Conservation (phyloP, 2,329 filamentous ascomycete species). For the Coniochaeta hoffmannii region DNA sequence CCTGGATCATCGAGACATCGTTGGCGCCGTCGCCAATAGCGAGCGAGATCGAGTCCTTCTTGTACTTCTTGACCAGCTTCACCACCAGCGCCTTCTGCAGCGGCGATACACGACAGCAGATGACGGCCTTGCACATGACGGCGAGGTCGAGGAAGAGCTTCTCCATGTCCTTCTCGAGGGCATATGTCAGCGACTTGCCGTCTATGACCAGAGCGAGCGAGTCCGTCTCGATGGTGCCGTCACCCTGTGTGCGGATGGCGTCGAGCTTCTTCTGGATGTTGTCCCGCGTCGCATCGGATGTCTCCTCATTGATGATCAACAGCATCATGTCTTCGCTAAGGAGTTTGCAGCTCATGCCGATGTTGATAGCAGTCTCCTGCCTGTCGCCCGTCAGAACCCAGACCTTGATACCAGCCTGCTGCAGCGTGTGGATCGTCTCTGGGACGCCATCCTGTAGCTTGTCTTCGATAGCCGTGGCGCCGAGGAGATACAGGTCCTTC, state of each 20-base stretch:
- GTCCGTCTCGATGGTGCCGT: slow-evolving; percentile 71
- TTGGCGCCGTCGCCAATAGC: slow-evolving; percentile 97
- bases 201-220: slow-evolving; percentile 90
- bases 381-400: slow-evolving; percentile 97
- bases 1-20: slow-evolving; percentile 99
- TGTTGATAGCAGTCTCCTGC: slow-evolving; percentile 98
- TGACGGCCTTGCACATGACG: slow-evolving; percentile 95
- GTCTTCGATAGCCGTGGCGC: slow-evolving; percentile 96
- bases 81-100: slow-evolving; percentile 96
- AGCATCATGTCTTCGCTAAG: slow-evolving; percentile 99
- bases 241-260: slow-evolving; percentile 77
- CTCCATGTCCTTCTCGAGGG: slow-evolving; percentile 88
- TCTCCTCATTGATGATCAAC: slow-evolving; percentile 91
- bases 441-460: slow-evolving; percentile 94
- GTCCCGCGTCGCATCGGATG: slow-evolving; percentile 67
- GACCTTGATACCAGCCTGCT: slow-evolving; percentile 95
- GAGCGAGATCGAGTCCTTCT: slow-evolving; percentile 83
- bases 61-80: slow-evolving; percentile 89
- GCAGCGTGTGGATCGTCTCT: slow-evolving; percentile 94
- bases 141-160: slow-evolving; percentile 90
- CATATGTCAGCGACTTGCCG: slow-evolving; percentile 89
- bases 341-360: slow-evolving; percentile 98
- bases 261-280: slow-evolving; percentile 92
- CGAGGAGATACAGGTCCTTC: slow-evolving; percentile 81
- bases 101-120: slow-evolving; percentile 94